These are phyloP conservation scores for Sugiyamaella americana DNA, from an alignment of 805 yeast species.

Conservation along the genomic window DNA sequence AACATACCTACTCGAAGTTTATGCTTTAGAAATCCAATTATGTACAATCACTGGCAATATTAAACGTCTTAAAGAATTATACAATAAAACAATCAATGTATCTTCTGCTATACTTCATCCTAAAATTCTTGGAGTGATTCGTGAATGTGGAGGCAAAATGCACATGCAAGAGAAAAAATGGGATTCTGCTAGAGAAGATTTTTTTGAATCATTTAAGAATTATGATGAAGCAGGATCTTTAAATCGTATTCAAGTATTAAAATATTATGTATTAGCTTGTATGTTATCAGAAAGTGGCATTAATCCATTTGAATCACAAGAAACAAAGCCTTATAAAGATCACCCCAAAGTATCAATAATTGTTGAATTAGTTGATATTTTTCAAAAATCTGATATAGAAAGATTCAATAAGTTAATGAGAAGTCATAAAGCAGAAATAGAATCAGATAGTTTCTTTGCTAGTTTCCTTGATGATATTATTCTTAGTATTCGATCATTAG, in stretches of 20 bases:
- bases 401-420: constrained; percentile 19
- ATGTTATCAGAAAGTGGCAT: constrained; percentile 52
- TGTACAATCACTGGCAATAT: constrained; percentile 37
- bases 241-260: constrained; percentile 51
- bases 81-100: constrained; percentile 42
- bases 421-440: constrained; percentile 12
- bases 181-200: constrained; percentile 49
- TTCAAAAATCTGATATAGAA: constrained; percentile 25
- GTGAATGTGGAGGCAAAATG: constrained; percentile 70
- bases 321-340: constrained; percentile 48
- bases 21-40: constrained; percentile 60
- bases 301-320: constrained; percentile 68
- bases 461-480: constrained; percentile 23
- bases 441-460: constrained; percentile 15
- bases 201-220: constrained; percentile 51
- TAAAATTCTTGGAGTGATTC: constrained; percentile 61
- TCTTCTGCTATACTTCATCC: constrained; percentile 66
- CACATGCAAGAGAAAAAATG: constrained; percentile 55
- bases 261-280: constrained; percentile 56
- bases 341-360: constrained; percentile 29
- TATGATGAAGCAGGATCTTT: constrained; percentile 64
- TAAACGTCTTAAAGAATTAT: constrained; percentile 41
- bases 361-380: constrained; percentile 33
- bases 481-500: constrained; percentile 25
- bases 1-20: constrained; percentile 47